A percentile compares a stretch with the other conserved stretches of the same genome.
Conservation (phyloP, 306 rosid species). For the Gastrolobium villosum region DNA sequence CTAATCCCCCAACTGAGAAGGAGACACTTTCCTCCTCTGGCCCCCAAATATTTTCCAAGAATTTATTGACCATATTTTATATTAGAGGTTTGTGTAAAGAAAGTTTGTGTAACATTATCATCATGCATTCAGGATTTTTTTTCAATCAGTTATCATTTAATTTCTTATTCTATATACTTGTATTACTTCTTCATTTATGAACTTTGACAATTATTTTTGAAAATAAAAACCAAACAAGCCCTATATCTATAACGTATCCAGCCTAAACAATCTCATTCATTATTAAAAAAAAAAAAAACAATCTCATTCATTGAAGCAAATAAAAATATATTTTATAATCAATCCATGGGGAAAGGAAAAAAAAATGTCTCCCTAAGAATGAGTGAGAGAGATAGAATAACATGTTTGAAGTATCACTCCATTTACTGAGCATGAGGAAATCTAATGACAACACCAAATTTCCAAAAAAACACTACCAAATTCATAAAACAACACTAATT, state of each 20-base stretch:
- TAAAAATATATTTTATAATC: neutral
- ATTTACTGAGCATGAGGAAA: slow-evolving; percentile 7
- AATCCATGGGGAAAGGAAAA: neutral
- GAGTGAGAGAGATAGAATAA: neutral
- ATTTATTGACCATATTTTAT: too few species aligned
- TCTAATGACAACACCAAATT: slow-evolving; percentile 30
- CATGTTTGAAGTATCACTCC: neutral
- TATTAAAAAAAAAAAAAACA: too few species aligned
- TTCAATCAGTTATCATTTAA: too few species aligned
- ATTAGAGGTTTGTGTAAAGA: too few species aligned
- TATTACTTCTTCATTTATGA: neutral
- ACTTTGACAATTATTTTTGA: neutral
- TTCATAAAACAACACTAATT: slow-evolving; percentile 36
- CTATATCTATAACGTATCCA: neutral
- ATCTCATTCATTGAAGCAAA: slow-evolving; percentile 5
- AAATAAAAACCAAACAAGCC: neutral
- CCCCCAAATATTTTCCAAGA: too few species aligned
- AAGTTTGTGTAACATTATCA: too few species aligned
- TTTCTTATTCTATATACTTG: too few species aligned
- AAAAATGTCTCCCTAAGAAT: neutral
- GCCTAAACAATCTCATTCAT: neutral
- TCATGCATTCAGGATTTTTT: too few species aligned
- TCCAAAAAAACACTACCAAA: slow-evolving; percentile 17
- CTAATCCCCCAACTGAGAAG: too few species aligned
- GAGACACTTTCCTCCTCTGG: too few species aligned